Conservation (phyloP, 2,329 filamentous ascomycete species). For the Leptographium procerum region DNA sequence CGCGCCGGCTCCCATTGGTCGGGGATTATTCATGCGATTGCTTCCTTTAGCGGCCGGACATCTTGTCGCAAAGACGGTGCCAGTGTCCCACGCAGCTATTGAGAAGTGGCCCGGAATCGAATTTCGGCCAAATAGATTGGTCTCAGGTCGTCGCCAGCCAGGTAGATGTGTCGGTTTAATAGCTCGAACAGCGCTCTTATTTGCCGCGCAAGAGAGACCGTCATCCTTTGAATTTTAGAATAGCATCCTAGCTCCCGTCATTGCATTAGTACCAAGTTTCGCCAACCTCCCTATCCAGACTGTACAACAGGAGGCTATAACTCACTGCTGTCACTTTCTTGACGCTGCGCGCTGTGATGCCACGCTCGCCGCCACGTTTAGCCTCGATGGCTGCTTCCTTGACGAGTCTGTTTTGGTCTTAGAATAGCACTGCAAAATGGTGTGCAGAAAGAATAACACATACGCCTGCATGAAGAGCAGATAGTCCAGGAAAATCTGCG, state of each 20-base stretch:
- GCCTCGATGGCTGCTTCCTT: constrained; percentile 70
- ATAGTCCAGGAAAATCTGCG: constrained; percentile 73
- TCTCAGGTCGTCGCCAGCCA: not conserved
- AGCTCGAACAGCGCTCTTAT: not conserved
- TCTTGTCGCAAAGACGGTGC: not conserved
- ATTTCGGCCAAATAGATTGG: too few relatives aligned
- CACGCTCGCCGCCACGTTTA: constrained; percentile 61
- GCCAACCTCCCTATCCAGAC: not conserved
- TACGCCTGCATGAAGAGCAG: constrained; percentile 66
- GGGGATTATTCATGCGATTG: not conserved
- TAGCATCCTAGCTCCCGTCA: constrained; percentile 37
- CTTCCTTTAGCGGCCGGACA: not conserved
- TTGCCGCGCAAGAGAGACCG: not conserved
- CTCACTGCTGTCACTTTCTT: constrained; percentile 66
- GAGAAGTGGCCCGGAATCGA: too few relatives aligned
- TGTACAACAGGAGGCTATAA: constrained; percentile 5
- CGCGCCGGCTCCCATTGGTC: not conserved
- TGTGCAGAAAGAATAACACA: constrained; percentile 8
- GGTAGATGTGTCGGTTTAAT: not conserved
- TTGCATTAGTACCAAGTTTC: not conserved
- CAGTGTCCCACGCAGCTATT: too few relatives aligned
- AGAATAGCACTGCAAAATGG: not conserved
- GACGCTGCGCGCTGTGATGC: constrained; percentile 63
- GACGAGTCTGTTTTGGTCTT: constrained; percentile 46
- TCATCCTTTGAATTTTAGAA: constrained; percentile 60